Evolutionary conservation across 331 rosid genomes (phyloP), one percentile per base, ranked within the genome.

Genomic region (Pyrus hybrid): DNA sequence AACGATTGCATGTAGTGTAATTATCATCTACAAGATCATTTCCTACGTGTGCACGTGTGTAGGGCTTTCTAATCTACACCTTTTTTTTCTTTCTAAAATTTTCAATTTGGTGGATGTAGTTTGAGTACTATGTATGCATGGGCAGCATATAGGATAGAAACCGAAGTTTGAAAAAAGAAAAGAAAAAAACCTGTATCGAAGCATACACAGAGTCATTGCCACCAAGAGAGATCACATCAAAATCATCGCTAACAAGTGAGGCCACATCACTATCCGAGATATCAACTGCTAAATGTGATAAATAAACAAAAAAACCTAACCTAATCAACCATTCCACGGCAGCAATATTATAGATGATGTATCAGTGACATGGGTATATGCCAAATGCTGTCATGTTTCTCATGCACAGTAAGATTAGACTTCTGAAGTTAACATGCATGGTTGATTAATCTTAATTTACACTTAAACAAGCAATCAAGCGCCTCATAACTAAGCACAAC

Each of bases 401-500:
- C 22, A 53, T 18, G 22, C 58, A 53, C 58, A 53, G 58, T 53
- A 53, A 53, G 58, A 53, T 18, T 53, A 53, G 58, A 53, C 58
- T 53, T 53, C 58, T 53, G 4, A 53, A 53, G 22, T 53, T 18
- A 18, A 18, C 58, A 53, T 18, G 58, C 22, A 75, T 80, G 60
- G 67, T 53, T 75, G 47, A 58, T 75, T 13, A 68, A 56, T 28
- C 72, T 33, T 57, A 37, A 23, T 32, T 78, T 79, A n/a, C 30
- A 22, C 78, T 79, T 68, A 61, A 71, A 57, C 13, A 26, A 32
- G 61, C 71, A 80, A 79, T 79, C 82, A 72, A 83, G 53, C 78
- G 75, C 77, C 86, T 79, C 79, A 79, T 79, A 79, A 79, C 76
- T 72, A 65, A 70, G 54, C 86, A 60, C 65, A 61, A 68, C 16